phyloP scores from a whole-genome alignment of 306 rosid species.

The Vicia villosa region DNA sequence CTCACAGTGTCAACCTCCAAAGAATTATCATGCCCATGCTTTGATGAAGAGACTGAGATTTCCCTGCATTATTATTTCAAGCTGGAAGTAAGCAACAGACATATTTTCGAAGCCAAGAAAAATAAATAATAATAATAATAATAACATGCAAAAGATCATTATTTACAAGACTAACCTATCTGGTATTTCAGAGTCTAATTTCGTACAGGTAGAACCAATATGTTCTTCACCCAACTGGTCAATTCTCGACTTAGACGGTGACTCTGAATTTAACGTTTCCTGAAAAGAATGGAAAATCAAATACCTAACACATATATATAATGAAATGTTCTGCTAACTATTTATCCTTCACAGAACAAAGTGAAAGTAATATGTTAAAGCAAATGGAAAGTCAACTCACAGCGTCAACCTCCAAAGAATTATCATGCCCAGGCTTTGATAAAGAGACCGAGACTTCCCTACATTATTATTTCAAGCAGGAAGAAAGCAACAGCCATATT shows the following conservation, averaged over 20 bases:
- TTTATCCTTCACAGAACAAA: not conserved
- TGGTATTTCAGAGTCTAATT: conserved; percentile 44
- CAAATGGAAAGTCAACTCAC: no score
- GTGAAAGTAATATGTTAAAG: no score
- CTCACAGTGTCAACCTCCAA: conserved; percentile 51
- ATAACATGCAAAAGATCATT: not conserved
- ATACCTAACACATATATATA: not conserved
- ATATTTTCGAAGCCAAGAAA: conserved; percentile 1
- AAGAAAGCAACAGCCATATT: no score
- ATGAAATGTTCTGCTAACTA: conserved; percentile 15
- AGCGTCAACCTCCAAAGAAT: conserved; percentile 46
- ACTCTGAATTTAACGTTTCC: conserved; percentile 35
- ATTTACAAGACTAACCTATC: conserved; percentile 53
- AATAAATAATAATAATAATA: not conserved
- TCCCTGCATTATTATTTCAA: conserved; percentile 52
- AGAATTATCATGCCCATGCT: conserved; percentile 43
- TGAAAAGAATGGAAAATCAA: conserved; percentile 20
- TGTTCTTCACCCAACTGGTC: conserved; percentile 37
- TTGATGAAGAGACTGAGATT: conserved; percentile 47
- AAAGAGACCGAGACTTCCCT: no score
- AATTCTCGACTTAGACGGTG: conserved; percentile 22
- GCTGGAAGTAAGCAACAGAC: conserved; percentile 1
- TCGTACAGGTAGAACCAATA: conserved; percentile 12
- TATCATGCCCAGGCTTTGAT: no score
- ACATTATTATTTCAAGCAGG: no score